These are phyloP conservation scores for Apiospora koreana DNA, from an alignment of 2,329 filamentous ascomycete genomes.

Conservation along the genomic window DNA sequence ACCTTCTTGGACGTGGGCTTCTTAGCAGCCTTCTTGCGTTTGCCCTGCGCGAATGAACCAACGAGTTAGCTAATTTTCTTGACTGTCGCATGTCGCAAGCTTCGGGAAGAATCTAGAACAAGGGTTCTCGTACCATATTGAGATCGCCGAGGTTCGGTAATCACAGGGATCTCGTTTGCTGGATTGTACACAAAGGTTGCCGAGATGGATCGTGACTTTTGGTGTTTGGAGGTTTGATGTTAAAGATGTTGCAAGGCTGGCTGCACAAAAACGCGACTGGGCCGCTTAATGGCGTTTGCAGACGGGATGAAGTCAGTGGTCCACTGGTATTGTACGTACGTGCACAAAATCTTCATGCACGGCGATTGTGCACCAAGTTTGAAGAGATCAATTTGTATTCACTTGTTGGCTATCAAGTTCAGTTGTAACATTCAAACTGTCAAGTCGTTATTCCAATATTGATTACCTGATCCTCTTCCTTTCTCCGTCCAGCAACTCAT, in stretches of 20 bases:
- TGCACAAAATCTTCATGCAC: not conserved
- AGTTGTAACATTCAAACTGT: no score
- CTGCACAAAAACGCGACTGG: conserved; percentile 1
- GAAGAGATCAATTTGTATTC: not conserved
- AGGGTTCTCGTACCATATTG: not conserved
- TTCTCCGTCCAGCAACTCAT: not conserved
- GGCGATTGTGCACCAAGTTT: not conserved
- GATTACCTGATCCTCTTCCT: not conserved
- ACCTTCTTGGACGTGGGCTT: conserved; percentile 83
- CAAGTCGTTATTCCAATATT: not conserved
- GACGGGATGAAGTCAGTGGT: conserved; percentile 3
- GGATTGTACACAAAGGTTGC: conserved; percentile 1
- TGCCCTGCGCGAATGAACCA: conserved; percentile 56
- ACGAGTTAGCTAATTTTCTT: not conserved
- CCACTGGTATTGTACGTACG: not conserved
- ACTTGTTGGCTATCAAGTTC: no score
- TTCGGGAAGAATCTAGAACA: not conserved
- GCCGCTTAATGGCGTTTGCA: not conserved
- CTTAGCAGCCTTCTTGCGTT: conserved; percentile 88
- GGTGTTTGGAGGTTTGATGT: not conserved
- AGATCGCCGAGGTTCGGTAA: not conserved
- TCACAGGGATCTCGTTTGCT: not conserved
- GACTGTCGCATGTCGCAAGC: not conserved
- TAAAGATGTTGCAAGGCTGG: conserved; percentile 2
- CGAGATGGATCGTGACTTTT: not conserved